Conservation (phyloP, 805 yeast species). For the Torulaspora indica region DNA sequence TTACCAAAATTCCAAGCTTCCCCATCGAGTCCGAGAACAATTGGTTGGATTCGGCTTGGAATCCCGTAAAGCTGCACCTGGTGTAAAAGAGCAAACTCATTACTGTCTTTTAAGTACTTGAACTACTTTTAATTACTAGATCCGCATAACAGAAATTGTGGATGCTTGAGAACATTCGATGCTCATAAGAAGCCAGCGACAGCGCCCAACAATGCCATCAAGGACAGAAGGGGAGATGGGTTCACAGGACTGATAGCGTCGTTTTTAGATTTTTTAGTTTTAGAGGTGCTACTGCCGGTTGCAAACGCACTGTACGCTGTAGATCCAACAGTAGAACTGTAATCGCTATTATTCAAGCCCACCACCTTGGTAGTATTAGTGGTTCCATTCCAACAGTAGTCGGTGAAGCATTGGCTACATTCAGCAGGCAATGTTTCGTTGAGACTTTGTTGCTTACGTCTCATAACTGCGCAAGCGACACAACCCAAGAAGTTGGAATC, state of each 20-base stretch:
- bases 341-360: slow-evolving; percentile 17
- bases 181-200: slow-evolving; percentile 4
- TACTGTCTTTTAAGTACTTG: not conserved
- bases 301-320: slow-evolving; percentile 2
- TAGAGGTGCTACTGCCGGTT: slow-evolving; percentile 1
- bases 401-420: slow-evolving; percentile 65
- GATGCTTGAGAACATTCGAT: not conserved
- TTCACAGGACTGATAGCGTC: slow-evolving; percentile 1
- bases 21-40: not conserved
- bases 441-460: slow-evolving; percentile 69
- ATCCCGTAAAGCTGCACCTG: not conserved
- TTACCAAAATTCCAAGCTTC: not conserved
- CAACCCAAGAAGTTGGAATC: slow-evolving; percentile 70
- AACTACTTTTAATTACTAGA: not conserved
- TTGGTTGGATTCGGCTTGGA: not conserved
- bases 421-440: slow-evolving; percentile 58
- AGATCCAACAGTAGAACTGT: slow-evolving; percentile 7
- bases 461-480: slow-evolving; percentile 76
- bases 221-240: slow-evolving; percentile 3
- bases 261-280: not conserved
- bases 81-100: not conserved
- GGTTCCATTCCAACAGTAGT: slow-evolving; percentile 62
- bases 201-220: slow-evolving; percentile 4
- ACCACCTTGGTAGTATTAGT: slow-evolving; percentile 37
- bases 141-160: not conserved